phyloP scores from a whole-genome alignment of 2,329 filamentous ascomycete species.

The Paecilomyces formosus region DNA sequence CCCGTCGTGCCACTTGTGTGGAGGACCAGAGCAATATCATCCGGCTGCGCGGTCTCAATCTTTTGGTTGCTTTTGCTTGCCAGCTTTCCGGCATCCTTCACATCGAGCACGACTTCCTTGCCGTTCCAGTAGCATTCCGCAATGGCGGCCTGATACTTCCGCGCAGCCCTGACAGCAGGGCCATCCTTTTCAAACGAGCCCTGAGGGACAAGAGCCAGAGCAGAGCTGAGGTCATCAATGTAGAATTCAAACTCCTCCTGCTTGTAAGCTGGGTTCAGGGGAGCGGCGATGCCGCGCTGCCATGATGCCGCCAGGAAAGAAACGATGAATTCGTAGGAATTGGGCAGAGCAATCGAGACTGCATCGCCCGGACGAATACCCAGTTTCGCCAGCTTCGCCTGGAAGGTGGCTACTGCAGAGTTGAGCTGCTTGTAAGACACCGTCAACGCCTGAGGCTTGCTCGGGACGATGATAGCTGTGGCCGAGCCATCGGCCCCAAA shows the following conservation, averaged over 20 bases:
- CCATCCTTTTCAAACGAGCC: conserved; percentile 61
- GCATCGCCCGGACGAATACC: conserved; percentile 63
- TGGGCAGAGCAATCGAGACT: conserved; percentile 75
- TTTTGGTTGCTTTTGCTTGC: conserved; percentile 40
- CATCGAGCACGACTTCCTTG: conserved; percentile 63
- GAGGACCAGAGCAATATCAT: conserved; percentile 73
- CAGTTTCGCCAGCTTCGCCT: conserved; percentile 67
- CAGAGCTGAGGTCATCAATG: conserved; percentile 77
- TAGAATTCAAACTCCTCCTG: conserved; percentile 89
- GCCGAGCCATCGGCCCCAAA: conserved; percentile 46
- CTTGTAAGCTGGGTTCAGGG: conserved; percentile 83
- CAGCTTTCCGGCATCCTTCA: conserved; percentile 69
- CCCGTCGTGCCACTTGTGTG: conserved; percentile 84
- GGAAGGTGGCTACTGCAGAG: conserved; percentile 61
- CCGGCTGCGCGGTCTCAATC: conserved; percentile 55
- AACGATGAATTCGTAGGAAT: conserved; percentile 83
- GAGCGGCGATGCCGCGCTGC: conserved; percentile 76
- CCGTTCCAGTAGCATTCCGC: conserved; percentile 79
- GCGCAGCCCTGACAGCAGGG: conserved; percentile 67
- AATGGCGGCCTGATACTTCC: conserved; percentile 74
- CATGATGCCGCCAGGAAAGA: conserved; percentile 79
- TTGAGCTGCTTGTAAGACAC: conserved; percentile 63
- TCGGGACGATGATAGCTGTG: conserved; percentile 67
- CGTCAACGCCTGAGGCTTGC: conserved; percentile 53
- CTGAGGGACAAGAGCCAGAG: conserved; percentile 66